Percentiles rank a stretch among this genome's conserved stretches.
Evolutionary conservation across 2,329 filamentous ascomycete species (phyloP).

Genomic region (Albifimbria verrucaria): DNA sequence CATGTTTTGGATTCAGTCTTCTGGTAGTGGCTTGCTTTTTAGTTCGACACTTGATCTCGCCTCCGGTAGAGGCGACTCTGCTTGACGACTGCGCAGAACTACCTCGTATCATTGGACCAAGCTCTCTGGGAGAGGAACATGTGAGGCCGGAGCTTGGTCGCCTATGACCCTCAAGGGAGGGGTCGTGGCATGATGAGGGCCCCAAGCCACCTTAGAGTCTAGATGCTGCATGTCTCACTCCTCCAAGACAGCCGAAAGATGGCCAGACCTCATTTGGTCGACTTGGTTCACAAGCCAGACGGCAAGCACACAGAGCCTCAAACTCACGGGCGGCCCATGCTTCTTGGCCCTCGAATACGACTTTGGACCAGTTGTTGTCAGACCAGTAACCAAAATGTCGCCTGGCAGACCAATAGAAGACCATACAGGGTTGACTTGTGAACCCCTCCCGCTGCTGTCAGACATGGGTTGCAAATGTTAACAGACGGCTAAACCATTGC

Average conservation of each 20-base stretch:
- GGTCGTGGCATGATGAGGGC: neutral
- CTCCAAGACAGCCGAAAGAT: neutral
- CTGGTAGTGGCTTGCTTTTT: no score
- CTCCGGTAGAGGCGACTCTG: no score
- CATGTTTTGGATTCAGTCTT: neutral
- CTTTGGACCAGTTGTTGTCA: neutral
- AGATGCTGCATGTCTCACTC: constrained; percentile 2
- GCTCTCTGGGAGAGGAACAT: neutral
- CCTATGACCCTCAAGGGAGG: neutral
- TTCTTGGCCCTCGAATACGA: neutral
- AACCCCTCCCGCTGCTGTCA: neutral
- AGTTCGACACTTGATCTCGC: no score
- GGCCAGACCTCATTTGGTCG: neutral
- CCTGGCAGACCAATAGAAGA: neutral
- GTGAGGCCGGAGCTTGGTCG: neutral
- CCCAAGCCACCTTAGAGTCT: neutral
- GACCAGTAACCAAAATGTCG: neutral
- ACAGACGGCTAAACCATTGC: neutral
- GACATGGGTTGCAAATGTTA: neutral
- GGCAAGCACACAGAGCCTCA: neutral
- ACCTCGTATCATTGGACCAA: no score
- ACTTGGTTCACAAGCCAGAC: neutral
- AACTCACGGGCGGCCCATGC: neutral
- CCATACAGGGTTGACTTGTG: neutral
- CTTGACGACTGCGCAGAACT: no score